Percentiles rank a stretch among this genome's conserved stretches.
Evolutionary conservation across 257 asterid genomes (phyloP).

Genomic region (Ligustrum vulgare): DNA sequence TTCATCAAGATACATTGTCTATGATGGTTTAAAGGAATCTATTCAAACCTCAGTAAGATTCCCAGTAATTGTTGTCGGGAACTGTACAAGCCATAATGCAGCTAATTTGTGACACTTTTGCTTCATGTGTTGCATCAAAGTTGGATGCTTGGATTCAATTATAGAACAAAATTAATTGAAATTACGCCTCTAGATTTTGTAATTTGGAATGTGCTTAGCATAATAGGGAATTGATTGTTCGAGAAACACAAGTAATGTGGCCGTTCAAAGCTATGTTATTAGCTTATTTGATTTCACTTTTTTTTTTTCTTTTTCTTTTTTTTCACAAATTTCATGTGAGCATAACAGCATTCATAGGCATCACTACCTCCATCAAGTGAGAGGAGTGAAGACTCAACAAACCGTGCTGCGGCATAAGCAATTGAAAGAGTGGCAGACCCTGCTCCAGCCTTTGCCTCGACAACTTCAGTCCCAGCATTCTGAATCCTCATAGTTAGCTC

Average conservation of each 20-base stretch:
- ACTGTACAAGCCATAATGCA: background rate
- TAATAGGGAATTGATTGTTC: too few relatives aligned
- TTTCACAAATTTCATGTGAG: too few relatives aligned
- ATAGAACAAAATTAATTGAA: too few relatives aligned
- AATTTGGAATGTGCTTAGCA: too few relatives aligned
- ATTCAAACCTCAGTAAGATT: background rate
- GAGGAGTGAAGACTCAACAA: constrained; percentile 80
- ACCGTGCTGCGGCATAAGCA: constrained; percentile 89
- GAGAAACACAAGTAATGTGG: too few relatives aligned
- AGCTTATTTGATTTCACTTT: too few relatives aligned
- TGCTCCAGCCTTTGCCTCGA: constrained; percentile 90
- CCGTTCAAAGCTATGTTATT: too few relatives aligned
- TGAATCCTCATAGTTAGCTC: constrained; percentile 74
- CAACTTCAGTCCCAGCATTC: constrained; percentile 89
- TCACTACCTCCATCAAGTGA: constrained; percentile 83
- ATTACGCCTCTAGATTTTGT: too few relatives aligned
- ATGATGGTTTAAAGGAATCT: background rate
- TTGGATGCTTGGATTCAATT: too few relatives aligned
- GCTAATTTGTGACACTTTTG: too few relatives aligned
- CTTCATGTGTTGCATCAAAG: too few relatives aligned
- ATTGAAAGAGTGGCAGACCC: constrained; percentile 89
- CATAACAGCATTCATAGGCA: constrained; percentile 67
- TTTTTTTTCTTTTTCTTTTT: too few relatives aligned
- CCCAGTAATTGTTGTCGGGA: background rate
- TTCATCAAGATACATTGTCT: background rate